A percentile compares a stretch with the other conserved stretches of the same genome.
These are phyloP conservation scores for Cladosporium austrohemisphaericum DNA, from an alignment of 2,329 filamentous ascomycete genomes.

Conservation along the genomic window DNA sequence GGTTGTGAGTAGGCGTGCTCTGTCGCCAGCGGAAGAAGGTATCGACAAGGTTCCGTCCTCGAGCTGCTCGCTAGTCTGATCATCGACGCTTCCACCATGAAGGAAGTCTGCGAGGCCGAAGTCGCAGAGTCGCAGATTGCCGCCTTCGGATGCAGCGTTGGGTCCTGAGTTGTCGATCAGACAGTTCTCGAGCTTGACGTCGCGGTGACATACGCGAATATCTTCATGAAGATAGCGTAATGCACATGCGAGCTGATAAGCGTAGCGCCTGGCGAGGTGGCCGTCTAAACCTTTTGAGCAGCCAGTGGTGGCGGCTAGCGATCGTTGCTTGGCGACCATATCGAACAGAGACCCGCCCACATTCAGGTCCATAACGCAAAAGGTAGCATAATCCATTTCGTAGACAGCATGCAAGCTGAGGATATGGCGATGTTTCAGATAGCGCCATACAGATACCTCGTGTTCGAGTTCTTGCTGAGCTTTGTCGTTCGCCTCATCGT, in stretches of 20 bases:
- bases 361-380: slow-evolving; percentile 63
- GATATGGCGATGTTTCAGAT: slow-evolving; percentile 60
- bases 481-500: slow-evolving; percentile 60
- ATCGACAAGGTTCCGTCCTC: not conserved
- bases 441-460: slow-evolving; percentile 65
- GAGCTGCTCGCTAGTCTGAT: slow-evolving; percentile 10
- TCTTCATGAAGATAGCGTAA: slow-evolving; percentile 66
- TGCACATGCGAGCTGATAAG: slow-evolving; percentile 61
- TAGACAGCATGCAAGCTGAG: slow-evolving; percentile 61
- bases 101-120: slow-evolving; percentile 69
- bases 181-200: slow-evolving; percentile 68
- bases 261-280: slow-evolving; percentile 55
- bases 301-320: slow-evolving; percentile 23
- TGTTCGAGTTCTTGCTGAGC: slow-evolving; percentile 66
- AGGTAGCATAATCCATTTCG: slow-evolving; percentile 65
- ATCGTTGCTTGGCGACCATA: slow-evolving; percentile 53
- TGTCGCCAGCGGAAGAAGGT: not conserved
- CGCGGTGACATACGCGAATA: slow-evolving; percentile 62
- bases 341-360: slow-evolving; percentile 64
- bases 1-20: slow-evolving; percentile 16
- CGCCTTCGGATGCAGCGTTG: slow-evolving; percentile 47
- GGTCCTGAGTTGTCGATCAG: slow-evolving; percentile 54
- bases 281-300: slow-evolving; percentile 42
- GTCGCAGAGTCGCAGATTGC: slow-evolving; percentile 61
- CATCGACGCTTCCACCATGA: slow-evolving; percentile 43